Evolutionary conservation across 805 yeast genomes (phyloP), one percentile per base, ranked within the genome.

Genomic region (Blastobotrys muscicola): DNA sequence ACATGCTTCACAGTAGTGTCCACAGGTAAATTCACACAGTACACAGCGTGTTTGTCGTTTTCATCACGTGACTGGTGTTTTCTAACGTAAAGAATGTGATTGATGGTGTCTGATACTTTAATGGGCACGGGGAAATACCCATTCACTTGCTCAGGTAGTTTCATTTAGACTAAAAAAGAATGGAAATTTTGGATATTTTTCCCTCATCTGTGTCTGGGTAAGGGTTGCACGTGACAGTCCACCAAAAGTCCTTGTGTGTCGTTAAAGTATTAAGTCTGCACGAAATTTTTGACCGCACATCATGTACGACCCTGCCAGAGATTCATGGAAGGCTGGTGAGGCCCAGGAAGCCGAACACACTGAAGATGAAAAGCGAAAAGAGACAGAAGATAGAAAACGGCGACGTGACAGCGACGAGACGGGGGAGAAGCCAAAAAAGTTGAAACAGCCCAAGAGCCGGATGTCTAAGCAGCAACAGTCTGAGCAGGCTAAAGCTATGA

Each of bases 21-120:
- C 15, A 80, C 64, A 1, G 97, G 96, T 34, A 86, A 64, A 57
- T 89, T 87, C 45, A 82, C 76, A 4, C 82, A 59, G 62, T 89
- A 89, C n/a, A 89, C 60, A 26, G 83, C 71, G 41, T 73, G 72
- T 3, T 29, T 39, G 8, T 38, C 30, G 5, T 40, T 38, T 6
- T 33, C 29, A n/a, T 46, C 46, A 3, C 36, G 16, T 4, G 42
- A 29, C 26, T 45, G 49, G 31, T 54, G 57, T 36, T 47, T 46
- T 35, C 45, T 44, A 8, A 50, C 36, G 35, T 53, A 54, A 6
- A 52, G 39, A 9, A 49, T 37, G 38, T 53, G 56, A 36, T 37
- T 29, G 8, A 34, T 40, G 29, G 16, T 13, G 15, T 14, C 34
- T 6, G 33, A 6, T 11, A 55, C 46, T 15, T 29, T 33, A 4